Conservation (phyloP, 208 protist species). For the Wallacemonas sp. region DNA sequence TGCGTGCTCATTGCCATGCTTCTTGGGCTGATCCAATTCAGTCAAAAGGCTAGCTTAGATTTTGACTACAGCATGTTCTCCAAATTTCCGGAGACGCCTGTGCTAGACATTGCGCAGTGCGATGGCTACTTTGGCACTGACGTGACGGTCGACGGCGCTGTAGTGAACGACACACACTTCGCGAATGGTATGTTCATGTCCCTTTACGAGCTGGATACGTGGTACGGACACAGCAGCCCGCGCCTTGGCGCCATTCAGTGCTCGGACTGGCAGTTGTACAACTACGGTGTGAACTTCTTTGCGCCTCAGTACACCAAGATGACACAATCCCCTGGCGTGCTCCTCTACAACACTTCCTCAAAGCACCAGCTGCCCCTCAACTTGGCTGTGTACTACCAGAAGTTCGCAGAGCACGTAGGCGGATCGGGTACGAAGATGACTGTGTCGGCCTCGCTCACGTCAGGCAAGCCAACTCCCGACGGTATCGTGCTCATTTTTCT, state of each 20-base stretch:
- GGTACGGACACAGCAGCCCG: slow-evolving; percentile 7
- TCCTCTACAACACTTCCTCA: slow-evolving; percentile 20
- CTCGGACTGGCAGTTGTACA: slow-evolving; percentile 2
- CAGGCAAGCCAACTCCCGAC: slow-evolving; percentile 5
- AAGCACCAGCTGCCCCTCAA: slow-evolving; percentile 20
- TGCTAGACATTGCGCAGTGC: slow-evolving; percentile 6
- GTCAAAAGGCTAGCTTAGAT: neutral
- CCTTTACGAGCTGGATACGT: slow-evolving; percentile 8
- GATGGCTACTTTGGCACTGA: neutral
- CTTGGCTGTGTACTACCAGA: slow-evolving; percentile 88
- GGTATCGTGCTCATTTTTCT: slow-evolving; percentile 26
- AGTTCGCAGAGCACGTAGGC: slow-evolving; percentile 47
- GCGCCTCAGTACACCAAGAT: neutral
- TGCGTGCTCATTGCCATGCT: slow-evolving; percentile 45
- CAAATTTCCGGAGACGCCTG: neutral
- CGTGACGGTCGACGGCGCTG: neutral
- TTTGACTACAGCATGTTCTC: neutral
- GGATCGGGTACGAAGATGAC: neutral
- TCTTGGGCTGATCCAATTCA: slow-evolving; percentile 20
- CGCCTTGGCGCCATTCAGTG: slow-evolving; percentile 4
- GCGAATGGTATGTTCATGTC: slow-evolving; percentile 21
- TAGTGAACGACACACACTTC: neutral
- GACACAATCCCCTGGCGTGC: neutral
- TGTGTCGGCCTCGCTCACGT: neutral
- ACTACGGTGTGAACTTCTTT: neutral